Conservation (phyloP, 495 filamentous ascomycete species). For the Tuber borchii region DNA sequence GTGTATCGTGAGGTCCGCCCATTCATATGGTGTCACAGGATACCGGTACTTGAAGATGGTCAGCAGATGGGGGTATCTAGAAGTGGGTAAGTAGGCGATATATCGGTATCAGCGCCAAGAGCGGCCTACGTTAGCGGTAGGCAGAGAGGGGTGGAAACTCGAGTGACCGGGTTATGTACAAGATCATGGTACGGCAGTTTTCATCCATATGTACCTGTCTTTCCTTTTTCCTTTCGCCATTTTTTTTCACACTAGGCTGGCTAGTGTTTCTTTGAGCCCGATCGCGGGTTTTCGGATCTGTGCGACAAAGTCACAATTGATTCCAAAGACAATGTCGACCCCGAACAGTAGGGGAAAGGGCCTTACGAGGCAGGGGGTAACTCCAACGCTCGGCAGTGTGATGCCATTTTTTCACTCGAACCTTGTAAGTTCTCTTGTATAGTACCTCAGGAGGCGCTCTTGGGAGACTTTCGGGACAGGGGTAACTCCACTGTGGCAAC, state of each 20-base stretch:
- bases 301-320: background rate
- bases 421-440: background rate
- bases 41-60: background rate
- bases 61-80: background rate
- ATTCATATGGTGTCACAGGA: background rate
- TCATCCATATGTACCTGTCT: too few species aligned
- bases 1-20: background rate
- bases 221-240: background rate
- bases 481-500: background rate
- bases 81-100: background rate
- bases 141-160: background rate
- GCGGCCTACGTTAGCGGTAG: background rate
- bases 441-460: background rate
- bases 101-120: background rate
- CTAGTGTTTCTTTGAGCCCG: background rate
- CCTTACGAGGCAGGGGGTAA: background rate
- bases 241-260: background rate
- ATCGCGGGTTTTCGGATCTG: background rate
- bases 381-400: background rate
- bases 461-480: background rate
- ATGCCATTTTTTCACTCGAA: background rate
- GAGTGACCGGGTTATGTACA: background rate
- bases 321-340: background rate
- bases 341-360: background rate
- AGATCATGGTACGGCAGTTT: background rate